phyloP scores from a whole-genome alignment of 2,329 filamentous ascomycete species.

The Aspergillus texensis region DNA sequence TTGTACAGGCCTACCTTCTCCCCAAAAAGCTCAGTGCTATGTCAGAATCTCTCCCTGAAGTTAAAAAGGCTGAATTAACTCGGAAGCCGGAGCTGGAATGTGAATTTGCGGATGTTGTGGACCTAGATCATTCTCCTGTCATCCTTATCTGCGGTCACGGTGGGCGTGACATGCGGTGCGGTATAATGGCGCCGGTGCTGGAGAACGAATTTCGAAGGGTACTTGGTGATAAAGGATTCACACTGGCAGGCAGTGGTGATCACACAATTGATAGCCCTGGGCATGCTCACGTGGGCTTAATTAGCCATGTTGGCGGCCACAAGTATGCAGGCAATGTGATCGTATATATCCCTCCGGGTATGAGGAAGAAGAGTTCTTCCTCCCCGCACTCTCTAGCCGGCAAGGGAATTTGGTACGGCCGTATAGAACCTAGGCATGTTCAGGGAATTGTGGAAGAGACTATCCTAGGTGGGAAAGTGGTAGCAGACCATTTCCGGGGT shows the following conservation, averaged over 20 bases:
- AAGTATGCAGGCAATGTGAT: slow-evolving; percentile 95
- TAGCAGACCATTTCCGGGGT: slow-evolving; percentile 79
- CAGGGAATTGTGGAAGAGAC: slow-evolving; percentile 89
- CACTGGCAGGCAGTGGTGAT: slow-evolving; percentile 20
- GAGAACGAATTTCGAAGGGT: slow-evolving; percentile 66
- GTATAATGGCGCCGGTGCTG: slow-evolving; percentile 75
- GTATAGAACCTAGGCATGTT: slow-evolving; percentile 81
- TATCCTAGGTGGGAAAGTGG: slow-evolving; percentile 81
- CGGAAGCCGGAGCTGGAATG: slow-evolving; percentile 53
- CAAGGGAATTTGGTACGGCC: slow-evolving; percentile 76
- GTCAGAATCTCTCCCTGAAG: slow-evolving; percentile 34
- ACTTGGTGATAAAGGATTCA: slow-evolving; percentile 34
- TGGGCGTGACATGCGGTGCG: slow-evolving; percentile 79
- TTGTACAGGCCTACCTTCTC: slow-evolving; percentile 48
- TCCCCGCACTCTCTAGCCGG: slow-evolving; percentile 41
- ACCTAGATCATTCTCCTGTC: slow-evolving; percentile 59
- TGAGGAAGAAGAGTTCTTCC: slow-evolving; percentile 26
- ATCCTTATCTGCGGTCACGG: slow-evolving; percentile 89
- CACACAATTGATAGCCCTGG: slow-evolving; percentile 30
- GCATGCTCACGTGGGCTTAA: slow-evolving; percentile 45
- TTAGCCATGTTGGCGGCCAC: slow-evolving; percentile 91
- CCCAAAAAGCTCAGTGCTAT: slow-evolving; percentile 37
- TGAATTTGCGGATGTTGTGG: slow-evolving; percentile 61
- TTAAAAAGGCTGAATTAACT: slow-evolving; percentile 38
- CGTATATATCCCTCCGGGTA: slow-evolving; percentile 64